Evolutionary conservation across 306 rosid genomes (phyloP), one percentile per base, ranked within the genome.

Genomic region (Vigna nakashimae): DNA sequence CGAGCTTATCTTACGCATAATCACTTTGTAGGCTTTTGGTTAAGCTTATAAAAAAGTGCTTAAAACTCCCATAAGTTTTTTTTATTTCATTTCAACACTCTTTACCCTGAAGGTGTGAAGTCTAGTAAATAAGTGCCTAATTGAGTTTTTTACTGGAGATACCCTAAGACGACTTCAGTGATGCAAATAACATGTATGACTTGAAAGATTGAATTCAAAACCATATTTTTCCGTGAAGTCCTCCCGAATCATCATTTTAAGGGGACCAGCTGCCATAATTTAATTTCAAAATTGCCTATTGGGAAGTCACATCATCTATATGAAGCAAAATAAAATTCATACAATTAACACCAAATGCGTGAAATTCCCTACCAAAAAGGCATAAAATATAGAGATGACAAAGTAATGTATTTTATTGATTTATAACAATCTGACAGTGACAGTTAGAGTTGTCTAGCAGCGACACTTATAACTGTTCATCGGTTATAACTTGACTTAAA

Each of bases 201-300:
- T 46, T 14, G 11, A 52, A 58, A 42, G 55, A 68, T 68, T 48
- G 26, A 34, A 73, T 52, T 53, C 55, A 20, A 26, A 26, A 58
- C 73, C 79, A 65, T 56, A 30, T 45, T 34, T 45, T 51, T 70
- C 55, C 34, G 64, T 66, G 22, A 58, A 73, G 15, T 36, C 65
- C 72, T 26, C 68, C 66, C 38, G 12, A 15, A 15, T 63, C 82
- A 64, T 64, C 30, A 64, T 53, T 69, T 62, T 57, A 40, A 15
- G 57, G 52, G 46, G 62, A 51, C 53, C 52, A 69, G 58, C 57
- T 38, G 24, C 38, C 59, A n/a, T 28, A 12, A 40, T 62, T 26
- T 51, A 53, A 63, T 60, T 72, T 53, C 22, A 53, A 32, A 64
- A 53, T 65, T 53, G 18, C 40, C 36, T 30, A 52, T 30, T 38